Conservation (phyloP, 805 yeast genomes). For the Clavispora santaluciae region DNA sequence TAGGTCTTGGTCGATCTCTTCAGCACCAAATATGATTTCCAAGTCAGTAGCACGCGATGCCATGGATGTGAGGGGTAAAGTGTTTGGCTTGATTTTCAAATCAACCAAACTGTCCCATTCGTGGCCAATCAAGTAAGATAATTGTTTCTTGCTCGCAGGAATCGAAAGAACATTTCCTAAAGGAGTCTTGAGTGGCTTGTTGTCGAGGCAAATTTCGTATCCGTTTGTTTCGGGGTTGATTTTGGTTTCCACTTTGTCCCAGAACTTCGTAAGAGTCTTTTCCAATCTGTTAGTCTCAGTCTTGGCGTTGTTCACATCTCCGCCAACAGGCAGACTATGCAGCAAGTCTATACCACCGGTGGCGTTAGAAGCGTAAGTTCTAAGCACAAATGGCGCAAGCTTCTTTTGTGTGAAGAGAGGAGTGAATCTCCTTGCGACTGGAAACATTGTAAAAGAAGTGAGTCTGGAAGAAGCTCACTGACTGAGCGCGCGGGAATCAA, state of each 20-base stretch:
- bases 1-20: slow-evolving; percentile 38
- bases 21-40: slow-evolving; percentile 24
- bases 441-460: neutral
- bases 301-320: slow-evolving; percentile 34
- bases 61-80: slow-evolving; percentile 83
- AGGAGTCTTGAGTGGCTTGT: slow-evolving; percentile 79
- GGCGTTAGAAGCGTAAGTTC: neutral
- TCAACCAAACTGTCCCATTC: slow-evolving; percentile 82
- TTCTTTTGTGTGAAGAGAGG: neutral
- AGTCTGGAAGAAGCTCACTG: neutral
- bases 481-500: neutral
- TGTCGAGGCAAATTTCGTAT: slow-evolving; percentile 61
- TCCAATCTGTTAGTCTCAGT: slow-evolving; percentile 68
- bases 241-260: slow-evolving; percentile 65
- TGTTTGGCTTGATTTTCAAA: slow-evolving; percentile 63
- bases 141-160: slow-evolving; percentile 51
- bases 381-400: neutral
- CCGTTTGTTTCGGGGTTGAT: slow-evolving; percentile 25
- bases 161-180: slow-evolving; percentile 65
- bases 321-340: slow-evolving; percentile 34
- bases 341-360: neutral
- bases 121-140: slow-evolving; percentile 74
- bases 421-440: neutral
- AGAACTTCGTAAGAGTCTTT: slow-evolving; percentile 67
- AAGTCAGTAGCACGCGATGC: slow-evolving; percentile 85